Percentiles rank a stretch among this genome's conserved stretches.
phyloP scores from a whole-genome alignment of 306 rosid genomes.

The Cicer cuneatum region DNA sequence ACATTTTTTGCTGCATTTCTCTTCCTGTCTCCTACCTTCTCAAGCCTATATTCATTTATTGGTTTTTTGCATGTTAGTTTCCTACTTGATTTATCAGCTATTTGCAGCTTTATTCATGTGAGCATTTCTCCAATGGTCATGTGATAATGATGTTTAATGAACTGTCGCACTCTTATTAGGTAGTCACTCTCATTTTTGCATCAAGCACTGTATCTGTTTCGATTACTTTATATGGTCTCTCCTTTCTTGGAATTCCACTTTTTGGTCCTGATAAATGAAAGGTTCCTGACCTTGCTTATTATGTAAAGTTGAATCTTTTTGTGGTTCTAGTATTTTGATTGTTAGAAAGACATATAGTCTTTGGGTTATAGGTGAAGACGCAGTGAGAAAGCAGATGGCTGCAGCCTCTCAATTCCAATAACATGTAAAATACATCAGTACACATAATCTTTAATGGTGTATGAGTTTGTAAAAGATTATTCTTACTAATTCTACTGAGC shows the following conservation, averaged over 20 bases:
- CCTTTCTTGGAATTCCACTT: constrained; percentile 8
- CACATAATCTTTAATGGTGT: background rate
- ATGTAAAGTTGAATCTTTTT: constrained; percentile 13
- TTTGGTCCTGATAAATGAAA: constrained; percentile 1
- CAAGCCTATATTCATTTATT: background rate
- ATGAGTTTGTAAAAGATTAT: background rate
- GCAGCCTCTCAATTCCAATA: constrained; percentile 6
- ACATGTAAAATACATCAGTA: background rate
- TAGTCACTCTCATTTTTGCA: no score
- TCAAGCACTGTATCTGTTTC: background rate
- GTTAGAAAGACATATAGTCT: constrained; percentile 12
- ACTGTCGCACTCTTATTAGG: no score
- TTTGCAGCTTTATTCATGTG: no score
- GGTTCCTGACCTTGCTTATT: constrained; percentile 12
- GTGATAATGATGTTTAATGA: no score
- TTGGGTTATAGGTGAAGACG: background rate
- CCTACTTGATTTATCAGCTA: no score
- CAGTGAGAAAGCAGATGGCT: background rate
- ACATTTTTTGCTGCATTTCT: background rate
- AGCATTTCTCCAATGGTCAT: no score
- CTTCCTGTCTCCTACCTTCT: background rate
- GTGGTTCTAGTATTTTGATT: constrained; percentile 11
- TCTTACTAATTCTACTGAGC: background rate
- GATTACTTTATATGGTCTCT: background rate
- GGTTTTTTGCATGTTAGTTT: background rate